Conservation (phyloP, 768 basidiomycete species). For the Tephrocybe sp. region DNA sequence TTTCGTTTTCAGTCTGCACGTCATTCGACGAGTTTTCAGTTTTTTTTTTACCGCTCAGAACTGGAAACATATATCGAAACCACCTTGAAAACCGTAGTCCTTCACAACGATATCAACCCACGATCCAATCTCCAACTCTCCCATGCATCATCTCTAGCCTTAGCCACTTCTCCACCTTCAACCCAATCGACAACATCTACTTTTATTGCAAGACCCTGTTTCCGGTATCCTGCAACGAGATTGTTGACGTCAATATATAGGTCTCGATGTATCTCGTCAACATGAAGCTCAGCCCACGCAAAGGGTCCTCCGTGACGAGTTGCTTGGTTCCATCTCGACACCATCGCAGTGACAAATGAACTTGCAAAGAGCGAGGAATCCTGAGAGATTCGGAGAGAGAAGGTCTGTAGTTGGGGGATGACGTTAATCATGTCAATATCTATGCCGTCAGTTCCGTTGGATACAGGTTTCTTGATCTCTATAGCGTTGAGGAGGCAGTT, state of each 20-base stretch:
- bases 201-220: neutral
- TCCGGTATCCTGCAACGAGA: neutral
- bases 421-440: neutral
- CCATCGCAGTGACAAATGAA: too few relatives aligned
- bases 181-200: neutral
- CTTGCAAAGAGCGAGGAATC: too few relatives aligned
- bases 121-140: neutral
- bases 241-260: neutral
- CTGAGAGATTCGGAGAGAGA: neutral
- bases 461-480: neutral
- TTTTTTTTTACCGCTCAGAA: too few relatives aligned
- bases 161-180: neutral
- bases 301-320: neutral
- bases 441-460: neutral
- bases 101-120: neutral
- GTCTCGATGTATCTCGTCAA: neutral
- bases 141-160: neutral
- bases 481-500: neutral
- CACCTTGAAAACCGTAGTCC: too few relatives aligned
- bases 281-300: neutral
- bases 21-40: too few relatives aligned
- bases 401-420: neutral
- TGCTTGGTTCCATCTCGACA: neutral
- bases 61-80: too few relatives aligned
- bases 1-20: too few relatives aligned